Percentiles rank a stretch among this genome's conserved stretches.
phyloP scores from a whole-genome alignment of 1,284 basidiomycete genomes.

The Peniophora sp. region DNA sequence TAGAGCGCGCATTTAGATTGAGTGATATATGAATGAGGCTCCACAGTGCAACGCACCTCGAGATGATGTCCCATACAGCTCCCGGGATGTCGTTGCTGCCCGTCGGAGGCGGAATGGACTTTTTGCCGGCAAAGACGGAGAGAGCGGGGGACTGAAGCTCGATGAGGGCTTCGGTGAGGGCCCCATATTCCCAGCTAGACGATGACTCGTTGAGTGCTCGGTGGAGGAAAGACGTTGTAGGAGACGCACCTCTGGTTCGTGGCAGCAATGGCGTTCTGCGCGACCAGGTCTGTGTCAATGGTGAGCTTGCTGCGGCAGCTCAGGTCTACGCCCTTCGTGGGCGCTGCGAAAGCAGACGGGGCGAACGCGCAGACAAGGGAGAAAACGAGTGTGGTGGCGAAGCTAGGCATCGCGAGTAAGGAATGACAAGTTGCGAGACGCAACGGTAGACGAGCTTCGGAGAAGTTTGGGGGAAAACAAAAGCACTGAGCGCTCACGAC shows the following conservation, averaged over 20 bases:
- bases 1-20: not conserved
- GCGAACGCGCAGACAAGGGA: no score
- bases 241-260: constrained; percentile 21
- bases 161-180: constrained; percentile 52
- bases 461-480: no score
- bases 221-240: not conserved
- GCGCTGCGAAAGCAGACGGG: no score
- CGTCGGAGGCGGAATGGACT: constrained; percentile 30
- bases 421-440: no score
- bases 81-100: constrained; percentile 21
- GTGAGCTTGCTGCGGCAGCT: not conserved
- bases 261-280: constrained; percentile 14
- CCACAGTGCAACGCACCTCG: constrained; percentile 21
- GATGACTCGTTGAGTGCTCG: not conserved
- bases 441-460: no score
- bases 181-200: constrained; percentile 65
- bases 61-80: constrained; percentile 33
- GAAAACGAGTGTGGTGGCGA: no score
- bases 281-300: not conserved
- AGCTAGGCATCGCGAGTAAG: no score
- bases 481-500: no score
- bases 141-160: constrained; percentile 50
- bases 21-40: not conserved
- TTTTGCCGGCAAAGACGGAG: constrained; percentile 40
- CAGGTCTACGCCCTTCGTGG: no score